Base-by-base conservation (phyloP, 495 filamentous ascomycete genomes). In the Emericellopsis terricola region DNA sequence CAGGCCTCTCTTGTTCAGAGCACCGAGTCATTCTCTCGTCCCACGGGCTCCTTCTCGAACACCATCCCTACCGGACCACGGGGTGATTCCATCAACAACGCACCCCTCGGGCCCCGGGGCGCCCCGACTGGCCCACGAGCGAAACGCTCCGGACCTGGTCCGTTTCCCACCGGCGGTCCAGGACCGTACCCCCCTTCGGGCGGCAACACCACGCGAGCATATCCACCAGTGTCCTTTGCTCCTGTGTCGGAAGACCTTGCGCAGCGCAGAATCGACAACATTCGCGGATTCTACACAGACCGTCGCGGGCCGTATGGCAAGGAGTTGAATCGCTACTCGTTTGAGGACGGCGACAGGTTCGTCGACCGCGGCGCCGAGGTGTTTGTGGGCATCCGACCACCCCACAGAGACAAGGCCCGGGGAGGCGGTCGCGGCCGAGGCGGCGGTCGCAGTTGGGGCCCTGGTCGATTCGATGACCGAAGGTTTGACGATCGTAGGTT, bases 311-410 rank as follows among this genome's bases (percentile, higher is more conserved):
- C 60, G 24, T 56, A 70, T 18, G 71, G 71, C 24, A 71, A 71
- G 28, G 71, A 81, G 16, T 73, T 73, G 50, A 69, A 78, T 32
- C 63, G 80, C 19, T 87, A 78, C 49, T 77, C 73, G 0, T 94
- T 92, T 45, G 81, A 91, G 55, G 62, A 78, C 36, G 68, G 62
- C 1, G 69, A 76, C 39, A 29, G 50, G 0, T 64, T 92, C 29
- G 78, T 91, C 30, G 81, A 92, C 52, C 57, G 69, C 39, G 85
- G 83, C 2, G 65, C 67, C 4, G 83, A 92, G 48, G 71, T 72
- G 42, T 69, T 72, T 42, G 43, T 60, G 21, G 64, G 62, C 14
- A 67, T 71, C 40, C 53, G 66, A 14, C 65, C 62, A 13, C 66
- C 66, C 2, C 58, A 62, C 38, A 45, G 59, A 15, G 53, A 63